Evolutionary conservation across 495 filamentous ascomycete genomes (phyloP).

Genomic region (Collariella sp.): DNA sequence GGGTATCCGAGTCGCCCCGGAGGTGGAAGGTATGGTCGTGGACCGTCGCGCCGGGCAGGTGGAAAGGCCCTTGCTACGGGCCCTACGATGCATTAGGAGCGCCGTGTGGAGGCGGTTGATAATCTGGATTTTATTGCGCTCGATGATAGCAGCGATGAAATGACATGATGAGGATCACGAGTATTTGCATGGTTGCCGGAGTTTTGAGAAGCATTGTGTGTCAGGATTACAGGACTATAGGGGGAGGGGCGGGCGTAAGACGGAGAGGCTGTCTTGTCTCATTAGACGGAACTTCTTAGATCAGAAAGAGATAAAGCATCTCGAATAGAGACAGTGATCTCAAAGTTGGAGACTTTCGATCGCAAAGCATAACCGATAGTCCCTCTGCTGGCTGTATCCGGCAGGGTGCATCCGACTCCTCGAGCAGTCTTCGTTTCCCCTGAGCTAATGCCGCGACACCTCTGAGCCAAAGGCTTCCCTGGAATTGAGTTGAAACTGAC

Average conservation of each 20-base stretch:
- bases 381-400: too few species aligned
- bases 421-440: too few species aligned
- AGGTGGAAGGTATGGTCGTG: neutral
- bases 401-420: too few species aligned
- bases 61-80: neutral
- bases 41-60: neutral
- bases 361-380: too few species aligned
- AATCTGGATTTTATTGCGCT: too few species aligned
- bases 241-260: neutral
- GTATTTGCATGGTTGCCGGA: neutral
- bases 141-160: too few species aligned
- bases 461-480: too few species aligned
- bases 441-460: too few species aligned
- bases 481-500: too few species aligned
- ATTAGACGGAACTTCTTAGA: neutral
- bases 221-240: neutral
- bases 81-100: neutral
- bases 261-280: neutral
- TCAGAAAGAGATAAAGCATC: too few species aligned
- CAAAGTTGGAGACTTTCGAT: too few species aligned
- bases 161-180: neutral
- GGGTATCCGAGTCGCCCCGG: neutral
- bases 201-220: neutral
- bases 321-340: too few species aligned
- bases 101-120: neutral